phyloP scores from a whole-genome alignment of 2,329 filamentous ascomycete species.

The Trichoderma sp. region DNA sequence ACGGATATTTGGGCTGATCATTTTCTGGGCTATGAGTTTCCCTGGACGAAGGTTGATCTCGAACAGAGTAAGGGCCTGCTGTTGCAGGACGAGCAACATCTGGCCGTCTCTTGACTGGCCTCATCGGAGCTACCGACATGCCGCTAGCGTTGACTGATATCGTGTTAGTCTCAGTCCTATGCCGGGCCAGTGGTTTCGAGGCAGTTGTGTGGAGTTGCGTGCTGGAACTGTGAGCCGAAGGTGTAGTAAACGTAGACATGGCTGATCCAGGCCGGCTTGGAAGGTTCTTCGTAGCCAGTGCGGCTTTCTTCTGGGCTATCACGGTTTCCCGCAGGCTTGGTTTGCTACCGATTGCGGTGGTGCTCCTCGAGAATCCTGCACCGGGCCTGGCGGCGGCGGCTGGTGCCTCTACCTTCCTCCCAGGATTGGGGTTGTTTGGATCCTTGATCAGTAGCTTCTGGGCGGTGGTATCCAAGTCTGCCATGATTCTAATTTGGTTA shows the following conservation, averaged over 20 bases:
- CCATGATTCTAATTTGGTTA: conserved; percentile 65
- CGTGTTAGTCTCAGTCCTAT: conserved; percentile 44
- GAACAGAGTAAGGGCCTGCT: conserved; percentile 65
- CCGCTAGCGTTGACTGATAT: conserved; percentile 54
- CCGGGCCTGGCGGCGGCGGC: conserved; percentile 49
- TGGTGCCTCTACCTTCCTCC: conserved; percentile 51
- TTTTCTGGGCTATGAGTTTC: conserved; percentile 49
- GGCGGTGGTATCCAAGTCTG: conserved; percentile 73
- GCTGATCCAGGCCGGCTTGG: conserved; percentile 62
- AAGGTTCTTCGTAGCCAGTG: conserved; percentile 50
- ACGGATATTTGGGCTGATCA: conserved; percentile 47
- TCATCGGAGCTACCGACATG: conserved; percentile 64
- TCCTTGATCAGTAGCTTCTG: conserved; percentile 82
- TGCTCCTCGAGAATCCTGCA: conserved; percentile 63
- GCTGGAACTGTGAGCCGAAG: conserved; percentile 45
- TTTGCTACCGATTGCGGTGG: conserved; percentile 58
- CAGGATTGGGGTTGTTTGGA: conserved; percentile 74
- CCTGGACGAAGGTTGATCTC: conserved; percentile 45
- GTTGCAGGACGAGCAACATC: conserved; percentile 64
- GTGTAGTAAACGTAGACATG: conserved; percentile 58
- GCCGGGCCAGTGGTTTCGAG: conserved; percentile 40
- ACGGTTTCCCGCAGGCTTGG: conserved; percentile 79
- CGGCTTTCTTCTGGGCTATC: conserved; percentile 74
- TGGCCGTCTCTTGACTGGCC: conserved; percentile 59
- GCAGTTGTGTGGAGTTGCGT: conserved; percentile 26